A percentile compares a stretch with the other conserved stretches of the same genome.
Conservation (phyloP, 371 early-diverging fungal genomes). For the Mucor racemosus region DNA sequence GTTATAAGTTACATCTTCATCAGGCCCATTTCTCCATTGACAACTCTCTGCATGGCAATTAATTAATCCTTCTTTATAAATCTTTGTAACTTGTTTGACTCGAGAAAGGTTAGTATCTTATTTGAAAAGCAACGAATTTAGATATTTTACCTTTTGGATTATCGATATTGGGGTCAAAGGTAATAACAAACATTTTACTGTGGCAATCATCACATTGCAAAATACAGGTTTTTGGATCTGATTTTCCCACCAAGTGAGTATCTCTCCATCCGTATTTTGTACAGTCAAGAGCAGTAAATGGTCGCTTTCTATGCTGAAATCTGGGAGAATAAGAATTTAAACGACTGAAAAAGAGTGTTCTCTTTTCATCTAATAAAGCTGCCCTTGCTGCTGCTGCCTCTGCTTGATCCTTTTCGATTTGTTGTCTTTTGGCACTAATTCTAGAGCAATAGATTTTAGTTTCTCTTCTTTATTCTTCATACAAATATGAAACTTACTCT, state of each 20-base stretch:
- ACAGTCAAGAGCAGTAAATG: constrained; percentile 21
- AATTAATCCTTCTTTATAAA: constrained; percentile 15
- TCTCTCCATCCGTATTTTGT: constrained; percentile 26
- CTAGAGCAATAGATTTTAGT: not conserved
- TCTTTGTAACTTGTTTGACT: constrained; percentile 2
- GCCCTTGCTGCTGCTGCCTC: not conserved
- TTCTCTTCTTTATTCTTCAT: not conserved
- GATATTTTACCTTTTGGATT: constrained; percentile 17
- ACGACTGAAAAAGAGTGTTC: constrained; percentile 14
- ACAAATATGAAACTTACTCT: not conserved
- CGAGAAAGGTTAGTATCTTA: not conserved
- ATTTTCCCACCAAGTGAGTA: not conserved
- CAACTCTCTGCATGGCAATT: constrained; percentile 17
- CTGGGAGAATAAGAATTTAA: constrained; percentile 8
- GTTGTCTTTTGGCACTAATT: not conserved
- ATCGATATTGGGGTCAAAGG: not conserved
- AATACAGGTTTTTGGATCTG: constrained; percentile 4
- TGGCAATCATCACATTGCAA: constrained; percentile 15
- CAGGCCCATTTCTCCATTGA: constrained; percentile 13
- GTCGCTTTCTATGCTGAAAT: constrained; percentile 12
- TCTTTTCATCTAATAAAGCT: not conserved
- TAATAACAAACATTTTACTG: constrained; percentile 17
- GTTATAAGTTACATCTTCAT: constrained; percentile 5
- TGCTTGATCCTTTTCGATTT: not conserved
- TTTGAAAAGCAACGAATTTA: not conserved